Conservation (phyloP, 2,329 filamentous ascomycete species). For the Exophiala sp. region DNA sequence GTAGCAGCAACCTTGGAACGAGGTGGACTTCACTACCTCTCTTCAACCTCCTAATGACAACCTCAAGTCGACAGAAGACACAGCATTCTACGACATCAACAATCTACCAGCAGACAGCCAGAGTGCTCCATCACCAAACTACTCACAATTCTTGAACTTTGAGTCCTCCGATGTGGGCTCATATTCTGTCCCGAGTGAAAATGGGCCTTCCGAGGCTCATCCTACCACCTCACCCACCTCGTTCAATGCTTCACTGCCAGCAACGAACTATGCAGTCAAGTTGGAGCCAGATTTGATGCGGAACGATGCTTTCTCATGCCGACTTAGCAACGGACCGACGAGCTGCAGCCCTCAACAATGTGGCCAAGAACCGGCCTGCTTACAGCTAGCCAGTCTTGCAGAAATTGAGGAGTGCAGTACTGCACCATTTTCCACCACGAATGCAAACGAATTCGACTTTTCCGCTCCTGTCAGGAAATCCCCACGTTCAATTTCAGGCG, state of each 20-base stretch:
- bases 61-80: constrained; percentile 10
- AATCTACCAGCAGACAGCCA: constrained; percentile 5
- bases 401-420: constrained; percentile 22
- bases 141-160: constrained; percentile 22
- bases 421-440: not conserved
- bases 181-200: constrained; percentile 10
- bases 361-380: constrained; percentile 11
- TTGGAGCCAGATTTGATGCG: constrained; percentile 9
- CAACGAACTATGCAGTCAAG: constrained; percentile 12
- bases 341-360: constrained; percentile 5
- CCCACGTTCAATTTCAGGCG: not conserved
- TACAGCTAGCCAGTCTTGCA: constrained; percentile 12
- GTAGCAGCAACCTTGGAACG: constrained; percentile 18
- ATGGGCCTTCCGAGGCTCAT: constrained; percentile 4
- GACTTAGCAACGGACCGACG: not conserved
- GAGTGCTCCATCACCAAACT: constrained; percentile 18
- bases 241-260: constrained; percentile 5
- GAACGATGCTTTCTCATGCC: constrained; percentile 4
- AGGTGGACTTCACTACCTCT: constrained; percentile 17
- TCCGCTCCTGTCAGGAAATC: not conserved
- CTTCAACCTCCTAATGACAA: constrained; percentile 5
- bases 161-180: constrained; percentile 16
- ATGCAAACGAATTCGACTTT: not conserved
- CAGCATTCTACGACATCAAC: constrained; percentile 10
- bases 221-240: constrained; percentile 7